These are phyloP conservation scores for Zostera marina DNA, from an alignment of 116 monocot species.

Conservation along the genomic window DNA sequence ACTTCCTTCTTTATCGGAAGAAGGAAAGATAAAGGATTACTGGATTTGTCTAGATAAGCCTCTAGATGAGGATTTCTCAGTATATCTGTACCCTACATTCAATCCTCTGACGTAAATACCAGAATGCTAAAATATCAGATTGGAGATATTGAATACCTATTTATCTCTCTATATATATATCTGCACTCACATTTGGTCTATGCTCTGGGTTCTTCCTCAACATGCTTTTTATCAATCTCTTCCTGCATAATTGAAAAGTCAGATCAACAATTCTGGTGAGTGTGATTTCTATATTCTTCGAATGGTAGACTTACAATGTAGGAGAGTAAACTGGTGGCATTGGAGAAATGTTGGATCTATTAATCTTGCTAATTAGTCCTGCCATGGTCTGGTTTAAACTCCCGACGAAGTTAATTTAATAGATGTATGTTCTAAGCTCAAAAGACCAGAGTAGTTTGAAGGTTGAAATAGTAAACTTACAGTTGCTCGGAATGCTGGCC, in stretches of 20 bases:
- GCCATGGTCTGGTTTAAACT: constrained; percentile 46
- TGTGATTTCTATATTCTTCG: neutral
- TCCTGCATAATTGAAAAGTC: constrained; percentile 23
- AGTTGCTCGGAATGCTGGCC: constrained; percentile 54
- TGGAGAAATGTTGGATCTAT: constrained; percentile 64
- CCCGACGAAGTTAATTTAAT: neutral
- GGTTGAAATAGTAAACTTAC: constrained; percentile 19
- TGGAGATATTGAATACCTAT: neutral
- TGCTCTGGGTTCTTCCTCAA: constrained; percentile 89
- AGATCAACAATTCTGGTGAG: neutral
- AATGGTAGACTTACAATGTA: constrained; percentile 31
- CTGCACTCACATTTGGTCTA: constrained; percentile 61
- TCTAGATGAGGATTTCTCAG: constrained; percentile 51
- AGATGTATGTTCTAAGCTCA: neutral
- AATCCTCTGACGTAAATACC: neutral
- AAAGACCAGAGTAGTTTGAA: neutral
- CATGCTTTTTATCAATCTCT: constrained; percentile 75
- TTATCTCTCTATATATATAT: neutral
- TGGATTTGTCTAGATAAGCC: constrained; percentile 44
- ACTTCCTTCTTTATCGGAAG: constrained; percentile 53
- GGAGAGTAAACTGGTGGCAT: constrained; percentile 63
- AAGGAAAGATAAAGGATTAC: constrained; percentile 40
- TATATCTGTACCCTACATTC: constrained; percentile 52
- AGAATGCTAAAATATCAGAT: neutral
- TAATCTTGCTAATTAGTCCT: constrained; percentile 78